Percentiles rank a stretch among this genome's conserved stretches.
These are phyloP conservation scores for Ceriops tagal DNA, from an alignment of 345 rosid genomes.

Conservation along the genomic window DNA sequence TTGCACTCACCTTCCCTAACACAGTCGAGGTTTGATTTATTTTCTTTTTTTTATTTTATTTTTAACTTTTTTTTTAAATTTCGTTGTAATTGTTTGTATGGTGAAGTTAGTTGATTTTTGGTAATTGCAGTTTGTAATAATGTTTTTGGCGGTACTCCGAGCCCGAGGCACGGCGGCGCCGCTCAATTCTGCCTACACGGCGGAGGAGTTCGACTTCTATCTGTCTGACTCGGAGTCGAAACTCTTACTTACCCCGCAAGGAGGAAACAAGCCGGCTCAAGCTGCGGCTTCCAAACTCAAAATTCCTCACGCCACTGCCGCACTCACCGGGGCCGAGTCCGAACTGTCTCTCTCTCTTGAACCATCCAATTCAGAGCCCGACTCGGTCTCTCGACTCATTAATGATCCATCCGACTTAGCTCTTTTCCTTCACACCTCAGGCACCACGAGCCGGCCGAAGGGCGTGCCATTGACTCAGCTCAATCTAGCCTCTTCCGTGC, in stretches of 20 bases:
- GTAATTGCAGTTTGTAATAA: conserved; percentile 52
- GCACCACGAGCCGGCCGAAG: conserved; percentile 77
- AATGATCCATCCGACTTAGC: conserved; percentile 62
- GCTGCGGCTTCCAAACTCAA: conserved; percentile 52
- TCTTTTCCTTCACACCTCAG: conserved; percentile 66
- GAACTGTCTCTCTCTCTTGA: conserved; percentile 31
- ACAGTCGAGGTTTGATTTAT: conserved; percentile 53
- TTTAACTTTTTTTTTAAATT: background rate
- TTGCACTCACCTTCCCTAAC: conserved; percentile 60
- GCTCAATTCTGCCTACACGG: conserved; percentile 57
- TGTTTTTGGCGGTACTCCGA: conserved; percentile 60
- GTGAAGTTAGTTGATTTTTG: background rate
- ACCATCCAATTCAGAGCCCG: conserved; percentile 17
- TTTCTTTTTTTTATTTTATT: background rate
- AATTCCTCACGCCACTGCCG: conserved; percentile 42
- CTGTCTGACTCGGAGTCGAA: conserved; percentile 68
- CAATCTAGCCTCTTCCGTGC: conserved; percentile 52
- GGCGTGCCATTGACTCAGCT: conserved; percentile 67
- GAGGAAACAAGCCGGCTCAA: conserved; percentile 41
- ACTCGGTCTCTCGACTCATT: conserved; percentile 31
- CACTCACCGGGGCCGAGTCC: conserved; percentile 32
- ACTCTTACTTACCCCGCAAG: conserved; percentile 37
- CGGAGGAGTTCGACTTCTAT: conserved; percentile 72
- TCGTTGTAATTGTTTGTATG: background rate
- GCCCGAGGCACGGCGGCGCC: conserved; percentile 64